Evolutionary conservation across 2,329 filamentous ascomycete species (phyloP).

Genomic region (Phyllosticta paracitricarpa): DNA sequence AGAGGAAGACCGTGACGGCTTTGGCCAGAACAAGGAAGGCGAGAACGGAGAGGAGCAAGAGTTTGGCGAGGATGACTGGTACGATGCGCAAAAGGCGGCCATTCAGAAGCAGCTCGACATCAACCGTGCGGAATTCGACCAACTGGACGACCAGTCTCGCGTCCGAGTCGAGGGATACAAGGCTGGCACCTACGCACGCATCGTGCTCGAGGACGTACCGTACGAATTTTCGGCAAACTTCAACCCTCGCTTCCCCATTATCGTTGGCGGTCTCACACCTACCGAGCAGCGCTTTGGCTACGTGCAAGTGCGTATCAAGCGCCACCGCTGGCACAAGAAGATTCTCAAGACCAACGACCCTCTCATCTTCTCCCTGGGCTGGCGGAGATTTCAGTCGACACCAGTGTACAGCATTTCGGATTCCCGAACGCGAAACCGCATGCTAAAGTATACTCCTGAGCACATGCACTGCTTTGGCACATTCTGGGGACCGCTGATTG

Average conservation of each 20-base stretch:
- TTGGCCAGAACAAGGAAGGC: constrained; percentile 78
- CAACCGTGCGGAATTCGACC: constrained; percentile 88
- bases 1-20: constrained; percentile 94
- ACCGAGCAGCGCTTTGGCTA: constrained; percentile 95
- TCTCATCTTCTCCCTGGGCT: constrained; percentile 91
- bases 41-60: constrained; percentile 59
- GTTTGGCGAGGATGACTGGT: constrained; percentile 98
- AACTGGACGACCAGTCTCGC: constrained; percentile 74
- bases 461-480: constrained; percentile 99
- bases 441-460: constrained; percentile 98
- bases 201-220: constrained; percentile 81
- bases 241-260: constrained; percentile 68
- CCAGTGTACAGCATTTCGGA: constrained; percentile 94
- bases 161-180: constrained; percentile 80
- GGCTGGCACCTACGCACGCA: constrained; percentile 85
- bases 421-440: constrained; percentile 83
- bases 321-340: constrained; percentile 98
- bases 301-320: constrained; percentile 91
- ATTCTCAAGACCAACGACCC: constrained; percentile 98
- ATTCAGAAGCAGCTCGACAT: constrained; percentile 95
- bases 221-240: constrained; percentile 83
- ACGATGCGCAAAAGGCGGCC: constrained; percentile 88
- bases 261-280: constrained; percentile 82
- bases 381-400: constrained; percentile 86
- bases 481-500: constrained; percentile 88